phyloP scores from a whole-genome alignment of 2,329 filamentous ascomycete species.

The Ophiostoma piceae region DNA sequence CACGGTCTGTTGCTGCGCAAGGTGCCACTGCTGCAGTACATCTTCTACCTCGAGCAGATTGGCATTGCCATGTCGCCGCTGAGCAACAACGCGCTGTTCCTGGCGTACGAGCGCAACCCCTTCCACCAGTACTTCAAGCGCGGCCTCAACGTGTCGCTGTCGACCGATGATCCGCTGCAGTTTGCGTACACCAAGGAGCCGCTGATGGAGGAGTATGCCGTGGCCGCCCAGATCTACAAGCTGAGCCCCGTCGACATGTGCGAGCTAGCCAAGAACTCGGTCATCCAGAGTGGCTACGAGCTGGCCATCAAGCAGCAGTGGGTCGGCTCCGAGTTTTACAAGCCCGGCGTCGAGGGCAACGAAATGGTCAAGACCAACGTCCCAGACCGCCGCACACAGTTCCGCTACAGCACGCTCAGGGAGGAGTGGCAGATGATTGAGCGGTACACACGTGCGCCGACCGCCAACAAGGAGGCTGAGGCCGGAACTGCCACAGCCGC shows the following conservation, averaged over 20 bases:
- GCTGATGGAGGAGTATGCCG: slow-evolving; percentile 94
- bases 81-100: slow-evolving; percentile 93
- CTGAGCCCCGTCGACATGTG: slow-evolving; percentile 97
- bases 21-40: slow-evolving; percentile 88
- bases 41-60: slow-evolving; percentile 97
- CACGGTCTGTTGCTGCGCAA: slow-evolving; percentile 90
- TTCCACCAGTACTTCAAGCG: slow-evolving; percentile 94
- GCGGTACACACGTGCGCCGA: slow-evolving; percentile 7
- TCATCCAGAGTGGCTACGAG: slow-evolving; percentile 92
- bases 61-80: slow-evolving; percentile 99
- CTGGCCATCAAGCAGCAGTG: slow-evolving; percentile 82
- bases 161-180: slow-evolving; percentile 92
- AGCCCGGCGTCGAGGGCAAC: slow-evolving; percentile 78
- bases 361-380: slow-evolving; percentile 95
- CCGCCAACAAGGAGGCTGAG: neutral
- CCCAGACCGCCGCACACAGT: slow-evolving; percentile 85
- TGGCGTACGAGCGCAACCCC: slow-evolving; percentile 94
- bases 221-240: slow-evolving; percentile 98
- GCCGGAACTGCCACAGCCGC: neutral
- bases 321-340: slow-evolving; percentile 73
- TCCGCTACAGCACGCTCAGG: slow-evolving; percentile 76
- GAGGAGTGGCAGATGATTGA: slow-evolving; percentile 71
- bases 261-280: slow-evolving; percentile 92
- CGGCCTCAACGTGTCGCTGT: slow-evolving; percentile 90
- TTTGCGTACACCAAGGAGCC: slow-evolving; percentile 99